Evolutionary conservation across 1,284 basidiomycete species (phyloP), one percentile per base, ranked within the genome.

Genomic region (Cystobasidium sp.): DNA sequence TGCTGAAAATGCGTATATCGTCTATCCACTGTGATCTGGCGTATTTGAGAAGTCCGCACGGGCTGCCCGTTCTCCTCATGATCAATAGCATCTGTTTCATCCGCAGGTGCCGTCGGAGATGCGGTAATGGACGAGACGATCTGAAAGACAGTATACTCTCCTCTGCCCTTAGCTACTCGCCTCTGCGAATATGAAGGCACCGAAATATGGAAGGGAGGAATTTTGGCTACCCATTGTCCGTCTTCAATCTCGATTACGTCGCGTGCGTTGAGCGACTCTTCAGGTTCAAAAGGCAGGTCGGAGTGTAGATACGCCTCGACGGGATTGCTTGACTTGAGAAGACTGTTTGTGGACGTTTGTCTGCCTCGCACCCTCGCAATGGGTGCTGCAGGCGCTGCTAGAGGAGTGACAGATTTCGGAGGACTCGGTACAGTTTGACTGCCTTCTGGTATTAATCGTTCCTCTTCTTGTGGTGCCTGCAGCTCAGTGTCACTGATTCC

Each of bases 1-100:
- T 89, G 86, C 22, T 90, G 88, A 78, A 94, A 94, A 76, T 94
- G 91, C 1, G 91, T 92, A 83, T 91, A 94, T 10, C 92, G 88
- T 16, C 93, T 85, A 24, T 89, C 85, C 24, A 93, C 92, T 0
- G 89, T 91, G 70, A 91, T 87, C 37, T 87, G 84, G 31, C 85
- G 84, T 0, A 68, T 18, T 39, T 63, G 43, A 39, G 16, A 56
- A 16, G 44, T n/a, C 6, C 31, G 9, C 24, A 16, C n/a, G 18
- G 44, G 22, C 8, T 31, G 22, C 5, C 12, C 41, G 10, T 5
- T 44, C 39, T n/a, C 18, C 1, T 47, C 59, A 6, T n/a, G 1
- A 47, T 62, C 59, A 31, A 20, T 16, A 31, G 14, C 10, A 37
- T 58, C 37, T 58, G 49, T 10, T 12, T 14, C 37, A 20, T 0